These are phyloP conservation scores for Lasiodiplodia sp. DNA, from an alignment of 2,329 filamentous ascomycete genomes.

Conservation along the genomic window DNA sequence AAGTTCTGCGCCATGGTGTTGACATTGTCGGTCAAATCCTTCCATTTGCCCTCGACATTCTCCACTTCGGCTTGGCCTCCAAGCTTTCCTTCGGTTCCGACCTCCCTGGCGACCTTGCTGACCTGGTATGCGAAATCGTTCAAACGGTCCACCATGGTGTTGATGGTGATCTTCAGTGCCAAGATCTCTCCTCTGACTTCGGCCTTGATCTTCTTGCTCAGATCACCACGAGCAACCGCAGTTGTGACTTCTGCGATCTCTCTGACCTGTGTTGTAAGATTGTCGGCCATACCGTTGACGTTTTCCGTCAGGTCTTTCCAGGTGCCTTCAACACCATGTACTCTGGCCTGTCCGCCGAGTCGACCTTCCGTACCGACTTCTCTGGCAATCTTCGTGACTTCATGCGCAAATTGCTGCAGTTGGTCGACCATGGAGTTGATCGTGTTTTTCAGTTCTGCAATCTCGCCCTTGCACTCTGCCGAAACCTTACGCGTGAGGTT, in stretches of 20 bases:
- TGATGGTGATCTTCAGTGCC: conserved; percentile 83
- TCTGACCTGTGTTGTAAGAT: conserved; percentile 59
- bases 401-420: conserved; percentile 60
- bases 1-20: conserved; percentile 72
- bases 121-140: conserved; percentile 71
- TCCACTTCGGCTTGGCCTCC: conserved; percentile 70
- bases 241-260: conserved; percentile 62
- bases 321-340: conserved; percentile 60
- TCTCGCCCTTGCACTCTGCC: conserved; percentile 61
- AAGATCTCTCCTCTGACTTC: conserved; percentile 61
- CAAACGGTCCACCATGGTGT: conserved; percentile 71
- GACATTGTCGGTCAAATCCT: conserved; percentile 71
- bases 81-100: conserved; percentile 70
- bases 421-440: conserved; percentile 63
- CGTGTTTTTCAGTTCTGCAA: conserved; percentile 59
- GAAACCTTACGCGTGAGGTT: conserved; percentile 60
- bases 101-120: conserved; percentile 70
- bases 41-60: conserved; percentile 72
- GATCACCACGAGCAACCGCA: conserved; percentile 59
- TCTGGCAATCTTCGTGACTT: conserved; percentile 60
- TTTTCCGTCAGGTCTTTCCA: conserved; percentile 63
- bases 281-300: conserved; percentile 62
- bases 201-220: conserved; percentile 60
- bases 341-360: conserved; percentile 60
- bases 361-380: conserved; percentile 61